Evolutionary conservation across 2,329 filamentous ascomycete genomes (phyloP), one percentile per base, ranked within the genome.

Genomic region (Fusarium incarnatum): DNA sequence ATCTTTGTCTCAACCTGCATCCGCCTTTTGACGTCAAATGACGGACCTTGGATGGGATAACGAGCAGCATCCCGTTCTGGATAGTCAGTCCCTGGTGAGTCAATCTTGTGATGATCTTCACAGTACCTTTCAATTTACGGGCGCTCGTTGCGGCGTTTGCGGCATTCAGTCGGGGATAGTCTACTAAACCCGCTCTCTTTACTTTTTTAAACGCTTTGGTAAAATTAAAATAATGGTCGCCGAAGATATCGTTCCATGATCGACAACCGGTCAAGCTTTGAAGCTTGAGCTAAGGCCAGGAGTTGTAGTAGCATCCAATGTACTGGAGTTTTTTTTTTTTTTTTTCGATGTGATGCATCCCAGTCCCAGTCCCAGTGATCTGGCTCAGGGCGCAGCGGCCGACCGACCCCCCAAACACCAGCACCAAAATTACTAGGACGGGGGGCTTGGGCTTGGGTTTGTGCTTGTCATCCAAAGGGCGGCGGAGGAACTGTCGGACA

Each of bases 321-420:
- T 32, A 16, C 30, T 32, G 30, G 30, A 32, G 30, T 32, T 30
- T 30, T 27, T 11, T 32, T 30, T 32, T 30, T 30, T 27, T 11
- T 32, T 30, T 44, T 16, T 23, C 3, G n/a, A 42, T 42, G 41
- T 42, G 20, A 20, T 16, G 7, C 13, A 15, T 44, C 42, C 30
- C 48, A 70, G 67, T 28, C 27, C 27, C 27, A 11, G 27, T 65
- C 62, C 67, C 67, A 70, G 62, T 64, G 67, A 70, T 70, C 56
- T 69, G 67, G 67, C 65, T 68, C 66, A 70, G 66, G 66, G 66
- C 67, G 61, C 67, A 56, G 67, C 67, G 67, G 67, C 62, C 58
- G 67, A 52, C 54, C 28, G 28, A 30, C 28, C 28, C 28, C 32
- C 54, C 52, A 30, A 50, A 37, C 66, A 59, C 66, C 64, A 68